Evolutionary conservation across 305 asterid genomes (phyloP).

Genomic region (Fraxinus albicans): DNA sequence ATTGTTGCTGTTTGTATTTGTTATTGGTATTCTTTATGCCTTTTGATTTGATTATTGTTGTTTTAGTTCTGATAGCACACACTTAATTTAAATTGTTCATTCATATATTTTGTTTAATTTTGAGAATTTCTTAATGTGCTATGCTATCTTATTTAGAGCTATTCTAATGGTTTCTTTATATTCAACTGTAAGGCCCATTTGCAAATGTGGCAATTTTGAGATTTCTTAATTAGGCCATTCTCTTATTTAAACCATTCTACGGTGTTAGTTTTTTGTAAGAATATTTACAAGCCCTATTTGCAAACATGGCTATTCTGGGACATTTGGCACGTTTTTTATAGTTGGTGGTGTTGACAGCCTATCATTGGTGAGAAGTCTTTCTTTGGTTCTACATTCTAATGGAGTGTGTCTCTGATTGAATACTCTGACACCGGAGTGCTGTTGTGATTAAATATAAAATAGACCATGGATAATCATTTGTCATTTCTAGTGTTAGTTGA

Average conservation of each 20-base stretch:
- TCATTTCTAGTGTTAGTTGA: neutral
- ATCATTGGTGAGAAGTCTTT: neutral
- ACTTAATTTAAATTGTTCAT: neutral
- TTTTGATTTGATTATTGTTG: neutral
- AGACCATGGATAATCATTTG: neutral
- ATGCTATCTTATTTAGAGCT: neutral
- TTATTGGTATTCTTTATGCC: neutral
- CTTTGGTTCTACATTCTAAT: neutral
- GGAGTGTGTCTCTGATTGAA: neutral
- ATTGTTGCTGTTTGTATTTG: neutral
- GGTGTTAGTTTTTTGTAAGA: neutral
- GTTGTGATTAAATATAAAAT: neutral
- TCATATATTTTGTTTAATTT: neutral
- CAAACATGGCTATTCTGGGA: neutral
- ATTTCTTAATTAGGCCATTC: neutral
- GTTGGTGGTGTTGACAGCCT: neutral
- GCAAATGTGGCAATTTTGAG: neutral
- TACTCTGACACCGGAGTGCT: neutral
- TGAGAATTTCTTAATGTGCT: neutral
- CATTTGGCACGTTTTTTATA: neutral
- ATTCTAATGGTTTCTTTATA: neutral
- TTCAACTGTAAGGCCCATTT: neutral
- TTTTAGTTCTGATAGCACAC: neutral
- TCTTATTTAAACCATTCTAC: neutral
- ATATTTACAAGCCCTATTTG: neutral